These are phyloP conservation scores for Saccharomycopsis sp. DNA, from an alignment of 805 yeast species.

Conservation along the genomic window DNA sequence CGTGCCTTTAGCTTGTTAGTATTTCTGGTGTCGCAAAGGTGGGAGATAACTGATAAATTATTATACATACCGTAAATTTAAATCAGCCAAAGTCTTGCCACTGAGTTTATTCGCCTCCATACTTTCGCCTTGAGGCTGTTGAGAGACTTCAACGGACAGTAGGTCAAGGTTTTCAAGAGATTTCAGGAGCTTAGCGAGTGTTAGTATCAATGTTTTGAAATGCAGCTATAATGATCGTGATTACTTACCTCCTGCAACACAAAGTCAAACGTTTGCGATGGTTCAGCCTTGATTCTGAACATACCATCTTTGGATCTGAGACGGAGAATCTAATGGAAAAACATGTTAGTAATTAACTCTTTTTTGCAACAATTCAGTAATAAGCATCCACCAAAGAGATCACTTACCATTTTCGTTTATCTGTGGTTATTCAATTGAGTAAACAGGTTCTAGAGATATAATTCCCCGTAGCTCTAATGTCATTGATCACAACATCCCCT, in stretches of 20 bases:
- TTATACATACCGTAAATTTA: slow-evolving; percentile 30
- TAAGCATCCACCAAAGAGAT: too few species aligned
- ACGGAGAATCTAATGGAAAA: slow-evolving; percentile 53
- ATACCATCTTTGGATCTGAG: slow-evolving; percentile 83
- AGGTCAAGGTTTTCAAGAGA: slow-evolving; percentile 31
- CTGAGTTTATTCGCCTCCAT: slow-evolving; percentile 33
- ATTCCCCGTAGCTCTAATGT: too few species aligned
- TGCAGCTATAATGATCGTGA: too few species aligned
- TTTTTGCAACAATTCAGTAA: too few species aligned
- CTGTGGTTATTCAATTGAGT: too few species aligned
- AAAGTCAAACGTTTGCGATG: slow-evolving; percentile 35
- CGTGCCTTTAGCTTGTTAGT: slow-evolving; percentile 34
- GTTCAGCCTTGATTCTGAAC: slow-evolving; percentile 55
- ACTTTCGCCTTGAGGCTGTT: slow-evolving; percentile 40
- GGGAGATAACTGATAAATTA: too few species aligned
- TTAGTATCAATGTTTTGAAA: too few species aligned
- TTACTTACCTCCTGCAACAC: slow-evolving; percentile 36
- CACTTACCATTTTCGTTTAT: not conserved
- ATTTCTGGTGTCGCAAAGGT: too few species aligned
- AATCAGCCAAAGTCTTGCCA: slow-evolving; percentile 29
- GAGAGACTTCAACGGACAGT: slow-evolving; percentile 34
- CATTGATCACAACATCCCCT: too few species aligned
- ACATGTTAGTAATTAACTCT: not conserved
- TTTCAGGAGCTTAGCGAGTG: slow-evolving; percentile 21
- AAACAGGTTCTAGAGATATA: too few species aligned